Conservation (phyloP, 495 filamentous ascomycete species). For the Trypethelium eluteriae region DNA sequence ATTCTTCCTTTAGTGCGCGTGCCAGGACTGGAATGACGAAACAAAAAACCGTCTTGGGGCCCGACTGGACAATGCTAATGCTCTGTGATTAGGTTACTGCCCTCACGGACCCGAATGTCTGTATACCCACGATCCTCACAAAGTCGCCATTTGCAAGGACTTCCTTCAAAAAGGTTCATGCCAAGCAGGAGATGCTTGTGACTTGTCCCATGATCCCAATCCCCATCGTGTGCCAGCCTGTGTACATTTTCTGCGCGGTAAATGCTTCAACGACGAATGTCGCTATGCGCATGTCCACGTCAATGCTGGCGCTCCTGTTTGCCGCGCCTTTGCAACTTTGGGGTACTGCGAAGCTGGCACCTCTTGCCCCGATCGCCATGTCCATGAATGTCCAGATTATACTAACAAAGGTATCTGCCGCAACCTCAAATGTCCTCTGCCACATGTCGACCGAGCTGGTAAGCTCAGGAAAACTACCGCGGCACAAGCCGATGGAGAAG, state of each 20-base stretch:
- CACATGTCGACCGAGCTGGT: conserved; percentile 79
- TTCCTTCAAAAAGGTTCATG: conserved; percentile 77
- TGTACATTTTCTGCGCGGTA: conserved; percentile 82
- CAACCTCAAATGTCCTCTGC: conserved; percentile 63
- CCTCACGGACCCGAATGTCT: conserved; percentile 70
- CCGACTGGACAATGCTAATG: conserved; percentile 22
- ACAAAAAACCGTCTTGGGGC: background rate
- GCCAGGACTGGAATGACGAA: conserved; percentile 9
- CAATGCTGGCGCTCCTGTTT: conserved; percentile 73
- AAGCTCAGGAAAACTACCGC: conserved; percentile 56
- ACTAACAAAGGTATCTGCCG: conserved; percentile 82
- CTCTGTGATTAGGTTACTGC: conserved; percentile 59
- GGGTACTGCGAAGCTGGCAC: conserved; percentile 87
- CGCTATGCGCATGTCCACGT: conserved; percentile 83
- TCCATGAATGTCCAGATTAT: conserved; percentile 88
- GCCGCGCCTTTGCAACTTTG: conserved; percentile 72
- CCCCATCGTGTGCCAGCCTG: conserved; percentile 81
- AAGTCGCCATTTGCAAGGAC: conserved; percentile 85
- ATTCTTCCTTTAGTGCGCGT: conserved; percentile 37
- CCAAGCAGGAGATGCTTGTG: conserved; percentile 70
- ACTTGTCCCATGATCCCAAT: conserved; percentile 85
- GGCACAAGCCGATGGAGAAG: conserved; percentile 39
- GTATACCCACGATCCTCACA: conserved; percentile 76
- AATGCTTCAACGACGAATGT: conserved; percentile 82
- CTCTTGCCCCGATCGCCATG: conserved; percentile 72